Evolutionary conservation across 306 rosid genomes (phyloP), one percentile per base, ranked within the genome.

Genomic region (Vigna reflexopilosa): DNA sequence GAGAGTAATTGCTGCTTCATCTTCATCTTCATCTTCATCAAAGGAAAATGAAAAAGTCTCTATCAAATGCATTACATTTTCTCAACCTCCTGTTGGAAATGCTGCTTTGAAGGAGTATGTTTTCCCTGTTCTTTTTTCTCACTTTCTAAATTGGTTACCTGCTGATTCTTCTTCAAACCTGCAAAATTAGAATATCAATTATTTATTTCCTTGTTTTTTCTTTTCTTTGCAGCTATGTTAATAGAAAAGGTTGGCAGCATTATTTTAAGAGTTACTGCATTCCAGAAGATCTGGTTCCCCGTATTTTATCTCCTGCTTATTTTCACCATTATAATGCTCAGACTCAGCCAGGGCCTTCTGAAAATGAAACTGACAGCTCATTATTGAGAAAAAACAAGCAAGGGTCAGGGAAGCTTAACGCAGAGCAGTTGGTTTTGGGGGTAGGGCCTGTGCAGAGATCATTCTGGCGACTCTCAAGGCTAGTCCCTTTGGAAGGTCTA

Each of bases 61-160:
- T 50, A 86, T 95, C 54, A 95, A 90, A 85, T 95, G 99, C 70
- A 88, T 95, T 58, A 95, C 99, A 63, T 95, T 95, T 86, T 95
- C 99, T 57, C 99, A 95, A 86, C 99, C 98, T 16, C 93, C 99
- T 20, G 99, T 95, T 77, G 99, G 99, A 70, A 95, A 95, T 89
- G 96, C 97, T 83, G 97, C 99, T 85, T 83, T 95, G 78, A 95
- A 90, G 90, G 98, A 95, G 99, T 95, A 89, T 26, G 96, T 83
- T 66, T 77, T 81, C 45, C 49, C 32, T 67, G 72, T 62, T 36
- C 47, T 82, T 81, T 5, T 47, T 42, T 57, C 45, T 68, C 38
- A 59, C 51, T 30, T 63, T 49, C 78, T 62, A 34, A 66, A 77
- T 66, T 64, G 19, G 34, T 26, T 76, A 51, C 47, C 19, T 81